phyloP scores from a whole-genome alignment of 2,329 filamentous ascomycete genomes.

The Fulvia fulva region DNA sequence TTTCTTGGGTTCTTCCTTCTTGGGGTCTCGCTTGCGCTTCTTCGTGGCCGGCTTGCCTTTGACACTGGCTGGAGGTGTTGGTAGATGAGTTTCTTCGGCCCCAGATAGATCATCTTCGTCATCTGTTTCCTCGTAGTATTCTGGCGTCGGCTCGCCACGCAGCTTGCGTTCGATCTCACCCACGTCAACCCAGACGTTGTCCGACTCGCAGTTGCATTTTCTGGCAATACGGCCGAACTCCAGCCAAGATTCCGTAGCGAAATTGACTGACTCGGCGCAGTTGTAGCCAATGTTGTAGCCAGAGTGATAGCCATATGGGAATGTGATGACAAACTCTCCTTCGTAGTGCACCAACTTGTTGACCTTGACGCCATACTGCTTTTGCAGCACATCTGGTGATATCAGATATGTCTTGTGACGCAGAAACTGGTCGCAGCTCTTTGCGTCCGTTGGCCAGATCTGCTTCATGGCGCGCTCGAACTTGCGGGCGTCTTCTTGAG shows the following conservation, averaged over 20 bases:
- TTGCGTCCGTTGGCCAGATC: constrained; percentile 91
- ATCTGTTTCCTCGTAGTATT: constrained; percentile 75
- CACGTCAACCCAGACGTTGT: constrained; percentile 98
- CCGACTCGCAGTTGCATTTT: constrained; percentile 92
- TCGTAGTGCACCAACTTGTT: constrained; percentile 95
- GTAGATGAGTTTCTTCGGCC: constrained; percentile 59
- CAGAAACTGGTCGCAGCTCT: constrained; percentile 92
- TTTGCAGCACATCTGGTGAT: constrained; percentile 80
- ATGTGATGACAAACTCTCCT: constrained; percentile 97
- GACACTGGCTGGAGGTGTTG: constrained; percentile 73
- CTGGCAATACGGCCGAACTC: constrained; percentile 94
- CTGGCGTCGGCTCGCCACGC: constrained; percentile 74
- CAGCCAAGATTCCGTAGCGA: constrained; percentile 91
- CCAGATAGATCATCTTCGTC: constrained; percentile 57
- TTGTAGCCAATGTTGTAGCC: constrained; percentile 98
- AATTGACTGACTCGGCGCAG: constrained; percentile 97
- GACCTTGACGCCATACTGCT: constrained; percentile 89
- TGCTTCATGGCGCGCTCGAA: constrained; percentile 94
- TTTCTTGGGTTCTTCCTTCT: constrained; percentile 53
- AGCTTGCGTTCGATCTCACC: constrained; percentile 93
- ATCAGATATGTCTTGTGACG: constrained; percentile 97
- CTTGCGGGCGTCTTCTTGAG: constrained; percentile 84
- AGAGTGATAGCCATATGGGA: constrained; percentile 97
- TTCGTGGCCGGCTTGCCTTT: constrained; percentile 55
- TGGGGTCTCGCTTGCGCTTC: constrained; percentile 65